Evolutionary conservation across 257 asterid species (phyloP).

Genomic region (Rauvolfia tetraphylla): DNA sequence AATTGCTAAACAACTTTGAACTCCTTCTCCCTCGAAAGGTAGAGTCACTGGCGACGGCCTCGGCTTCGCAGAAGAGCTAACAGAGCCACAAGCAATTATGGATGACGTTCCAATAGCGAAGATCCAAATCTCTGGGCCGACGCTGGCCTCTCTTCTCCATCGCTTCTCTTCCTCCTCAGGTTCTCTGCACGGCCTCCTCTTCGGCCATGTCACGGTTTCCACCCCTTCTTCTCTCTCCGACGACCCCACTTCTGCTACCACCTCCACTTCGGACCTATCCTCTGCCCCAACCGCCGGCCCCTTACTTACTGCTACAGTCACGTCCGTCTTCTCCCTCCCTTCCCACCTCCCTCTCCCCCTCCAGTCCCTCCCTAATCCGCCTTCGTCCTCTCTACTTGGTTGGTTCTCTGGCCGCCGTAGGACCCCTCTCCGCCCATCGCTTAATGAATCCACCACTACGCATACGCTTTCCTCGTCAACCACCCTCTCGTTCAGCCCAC

Average conservation of each 20-base stretch:
- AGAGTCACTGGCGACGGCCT: not conserved
- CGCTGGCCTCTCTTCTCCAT: slow-evolving; percentile 23
- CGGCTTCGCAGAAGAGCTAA: not conserved
- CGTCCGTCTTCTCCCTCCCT: slow-evolving; percentile 63
- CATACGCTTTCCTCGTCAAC: slow-evolving; percentile 41
- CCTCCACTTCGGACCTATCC: not conserved
- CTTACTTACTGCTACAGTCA: slow-evolving; percentile 37
- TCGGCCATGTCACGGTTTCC: slow-evolving; percentile 14
- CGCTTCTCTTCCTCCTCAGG: slow-evolving; percentile 26
- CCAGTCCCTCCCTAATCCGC: slow-evolving; percentile 12
- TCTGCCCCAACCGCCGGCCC: not conserved
- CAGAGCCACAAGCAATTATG: not conserved
- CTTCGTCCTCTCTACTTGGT: slow-evolving; percentile 35
- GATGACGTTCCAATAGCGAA: slow-evolving; percentile 15
- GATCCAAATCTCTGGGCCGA: slow-evolving; percentile 20
- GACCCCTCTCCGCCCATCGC: slow-evolving; percentile 43
- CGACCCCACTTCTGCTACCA: not conserved
- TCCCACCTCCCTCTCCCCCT: slow-evolving; percentile 56
- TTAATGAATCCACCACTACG: slow-evolving; percentile 43
- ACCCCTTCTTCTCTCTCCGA: slow-evolving; percentile 3
- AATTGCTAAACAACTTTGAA: too few species aligned
- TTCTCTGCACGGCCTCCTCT: slow-evolving; percentile 20
- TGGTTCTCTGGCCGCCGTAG: slow-evolving; percentile 53
- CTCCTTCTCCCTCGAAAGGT: too few species aligned
- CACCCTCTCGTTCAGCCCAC: slow-evolving; percentile 39